phyloP scores from a whole-genome alignment of 345 rosid species.

The Camelina neglecta region DNA sequence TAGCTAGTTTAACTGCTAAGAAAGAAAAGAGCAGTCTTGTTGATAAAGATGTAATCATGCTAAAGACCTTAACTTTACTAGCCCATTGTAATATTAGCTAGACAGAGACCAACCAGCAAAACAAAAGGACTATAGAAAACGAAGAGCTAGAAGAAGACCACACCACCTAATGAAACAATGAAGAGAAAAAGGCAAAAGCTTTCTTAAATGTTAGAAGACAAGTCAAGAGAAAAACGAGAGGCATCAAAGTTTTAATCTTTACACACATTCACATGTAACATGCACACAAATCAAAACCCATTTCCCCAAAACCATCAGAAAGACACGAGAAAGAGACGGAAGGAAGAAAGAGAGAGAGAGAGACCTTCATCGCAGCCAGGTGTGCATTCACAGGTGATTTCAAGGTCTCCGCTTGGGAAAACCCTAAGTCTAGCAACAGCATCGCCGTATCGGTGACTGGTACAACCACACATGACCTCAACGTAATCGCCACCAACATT shows the following conservation, averaged over 20 bases:
- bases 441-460: conserved; percentile 97
- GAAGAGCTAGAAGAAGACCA: conserved; percentile 17
- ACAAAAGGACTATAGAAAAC: conserved; percentile 2
- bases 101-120: conserved; percentile 17
- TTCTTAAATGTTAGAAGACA: background rate
- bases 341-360: conserved; percentile 4
- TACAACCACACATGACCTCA: conserved; percentile 98
- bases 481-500: conserved; percentile 69
- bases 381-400: conserved; percentile 95
- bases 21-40: conserved; percentile 28
- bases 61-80: conserved; percentile 16
- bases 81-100: conserved; percentile 4
- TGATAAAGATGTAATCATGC: conserved; percentile 14
- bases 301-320: conserved; percentile 28
- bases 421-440: conserved; percentile 99
- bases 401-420: conserved; percentile 90
- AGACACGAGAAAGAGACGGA: conserved; percentile 6
- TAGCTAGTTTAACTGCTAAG: background rate
- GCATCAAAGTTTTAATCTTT: conserved; percentile 50
- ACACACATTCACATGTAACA: conserved; percentile 44
- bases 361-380: conserved; percentile 99
- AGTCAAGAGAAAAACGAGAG: conserved; percentile 45
- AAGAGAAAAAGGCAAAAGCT: background rate
- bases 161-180: background rate
- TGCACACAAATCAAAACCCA: conserved; percentile 51